Base-by-base conservation (phyloP, 2,329 filamentous ascomycete genomes). In the Aspergillus arachidicola region DNA sequence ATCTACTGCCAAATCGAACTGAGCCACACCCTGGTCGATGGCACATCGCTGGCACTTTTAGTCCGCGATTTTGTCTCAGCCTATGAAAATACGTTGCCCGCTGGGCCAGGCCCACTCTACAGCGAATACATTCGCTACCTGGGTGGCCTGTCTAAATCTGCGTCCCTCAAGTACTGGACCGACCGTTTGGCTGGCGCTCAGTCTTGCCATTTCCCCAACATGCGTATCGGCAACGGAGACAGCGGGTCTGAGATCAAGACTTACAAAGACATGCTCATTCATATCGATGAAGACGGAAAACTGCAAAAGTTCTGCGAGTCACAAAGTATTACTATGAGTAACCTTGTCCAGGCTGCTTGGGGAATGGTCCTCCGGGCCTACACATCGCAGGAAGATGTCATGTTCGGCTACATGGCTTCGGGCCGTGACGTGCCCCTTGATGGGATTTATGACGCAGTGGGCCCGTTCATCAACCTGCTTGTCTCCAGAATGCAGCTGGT, bases 371-470 rank as follows among this genome's bases (percentile, higher is more conserved):
- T 80, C 1, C 71, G 73, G 3, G 69, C 68, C 4, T 79, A 79
- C 57, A 76, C 76, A 2, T 74, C 71, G 1, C 74, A 71, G 4
- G 71, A 79, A 34, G 73, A 79, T 55, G 74, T 80, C 4, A 63
- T 77, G 9, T 82, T 80, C 69, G 80, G 77, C 11, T 78, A 78
- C 60, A 78, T 78, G 4, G 71, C 78, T 14, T 75, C 75, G 38
- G 79, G 80, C 0, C 73, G 80, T 5, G 76, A 80, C 41, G 69
- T 76, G 16, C 71, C 75, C 12, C 68, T 81, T 21, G 72, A 36
- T 16, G 57, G 43, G 1, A 53, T 81, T 7, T 71, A 77, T 46
- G 67, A 73, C 45, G 77, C 80, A 21, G 71, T 79, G 32, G 80
- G 79, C 5, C 77, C 80, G 1, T 58, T 69, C 11, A 67, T 69